A percentile compares a stretch with the other conserved stretches of the same genome.
Conservation (phyloP, 2,329 filamentous ascomycete species). For the Dactylellina cionopaga region DNA sequence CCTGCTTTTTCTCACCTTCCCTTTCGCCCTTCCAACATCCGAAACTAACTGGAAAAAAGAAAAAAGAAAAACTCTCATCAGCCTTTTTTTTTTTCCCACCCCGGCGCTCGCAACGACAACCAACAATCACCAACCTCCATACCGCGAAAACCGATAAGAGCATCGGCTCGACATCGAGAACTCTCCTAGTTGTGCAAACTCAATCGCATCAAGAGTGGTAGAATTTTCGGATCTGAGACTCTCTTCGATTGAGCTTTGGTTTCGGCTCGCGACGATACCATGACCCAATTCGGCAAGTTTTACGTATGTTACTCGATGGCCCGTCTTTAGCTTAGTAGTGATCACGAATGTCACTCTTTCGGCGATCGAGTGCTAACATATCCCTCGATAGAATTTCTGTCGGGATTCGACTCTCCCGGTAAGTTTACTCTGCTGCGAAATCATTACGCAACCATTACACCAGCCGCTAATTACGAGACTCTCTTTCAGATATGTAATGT, state of each 20-base stretch:
- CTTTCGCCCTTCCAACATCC: constrained; percentile 2
- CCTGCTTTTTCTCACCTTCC: background rate
- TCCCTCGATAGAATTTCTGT: constrained; percentile 74
- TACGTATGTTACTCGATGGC: constrained; percentile 62
- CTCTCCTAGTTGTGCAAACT: no score
- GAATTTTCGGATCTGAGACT: background rate
- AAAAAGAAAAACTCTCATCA: background rate
- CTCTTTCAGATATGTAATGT: constrained; percentile 32
- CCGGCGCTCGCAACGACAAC: background rate
- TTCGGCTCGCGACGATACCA: constrained; percentile 42
- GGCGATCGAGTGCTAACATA: constrained; percentile 11
- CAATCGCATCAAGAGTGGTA: background rate
- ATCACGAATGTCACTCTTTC: background rate
- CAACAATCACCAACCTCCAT: background rate
- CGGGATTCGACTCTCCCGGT: constrained; percentile 73
- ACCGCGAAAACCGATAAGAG: background rate
- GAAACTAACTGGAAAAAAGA: background rate
- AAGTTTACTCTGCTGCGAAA: background rate
- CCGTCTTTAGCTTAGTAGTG: no score
- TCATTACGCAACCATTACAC: background rate
- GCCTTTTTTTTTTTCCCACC: background rate
- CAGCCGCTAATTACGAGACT: constrained; percentile 1
- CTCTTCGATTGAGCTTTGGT: background rate
- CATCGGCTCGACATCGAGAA: no score
- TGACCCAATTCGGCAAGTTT: constrained; percentile 69